A percentile compares a stretch with the other conserved stretches of the same genome.
phyloP scores from a whole-genome alignment of 2,329 filamentous ascomycete species.

The Phialocephala subalpina region DNA sequence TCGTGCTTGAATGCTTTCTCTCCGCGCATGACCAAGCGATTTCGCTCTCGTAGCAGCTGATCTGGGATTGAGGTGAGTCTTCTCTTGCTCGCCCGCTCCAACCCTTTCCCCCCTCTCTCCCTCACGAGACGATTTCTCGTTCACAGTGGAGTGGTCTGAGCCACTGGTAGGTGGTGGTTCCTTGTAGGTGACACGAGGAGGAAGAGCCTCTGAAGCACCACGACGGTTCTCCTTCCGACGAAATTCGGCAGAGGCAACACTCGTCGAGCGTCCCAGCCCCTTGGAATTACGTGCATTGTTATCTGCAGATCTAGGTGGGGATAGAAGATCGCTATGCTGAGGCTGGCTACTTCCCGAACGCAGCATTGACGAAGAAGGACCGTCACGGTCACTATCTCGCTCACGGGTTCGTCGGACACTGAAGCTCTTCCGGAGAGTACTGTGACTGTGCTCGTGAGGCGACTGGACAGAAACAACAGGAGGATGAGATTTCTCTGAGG shows the following conservation, averaged over 20 bases:
- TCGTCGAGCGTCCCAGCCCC: conserved; percentile 84
- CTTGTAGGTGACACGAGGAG: conserved; percentile 58
- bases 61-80: conserved; percentile 59
- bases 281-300: conserved; percentile 68
- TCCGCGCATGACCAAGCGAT: conserved; percentile 86
- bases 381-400: conserved; percentile 57
- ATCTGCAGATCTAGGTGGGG: conserved; percentile 72
- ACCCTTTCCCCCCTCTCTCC: conserved; percentile 48
- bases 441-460: conserved; percentile 70
- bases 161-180: conserved; percentile 80
- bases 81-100: conserved; percentile 55
- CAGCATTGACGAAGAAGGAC: conserved; percentile 53
- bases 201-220: conserved; percentile 60
- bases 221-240: conserved; percentile 68
- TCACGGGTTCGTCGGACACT: conserved; percentile 74
- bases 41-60: conserved; percentile 78
- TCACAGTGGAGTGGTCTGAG: conserved; percentile 73
- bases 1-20: conserved; percentile 91
- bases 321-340: conserved; percentile 80
- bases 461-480: conserved; percentile 81
- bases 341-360: conserved; percentile 70
- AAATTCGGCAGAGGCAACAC: conserved; percentile 88
- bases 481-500: conserved; percentile 67
- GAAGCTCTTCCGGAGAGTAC: conserved; percentile 83
- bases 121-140: conserved; percentile 56